Conservation (phyloP, 129 eudicot genomes). For the Helianthus tuberosus region DNA sequence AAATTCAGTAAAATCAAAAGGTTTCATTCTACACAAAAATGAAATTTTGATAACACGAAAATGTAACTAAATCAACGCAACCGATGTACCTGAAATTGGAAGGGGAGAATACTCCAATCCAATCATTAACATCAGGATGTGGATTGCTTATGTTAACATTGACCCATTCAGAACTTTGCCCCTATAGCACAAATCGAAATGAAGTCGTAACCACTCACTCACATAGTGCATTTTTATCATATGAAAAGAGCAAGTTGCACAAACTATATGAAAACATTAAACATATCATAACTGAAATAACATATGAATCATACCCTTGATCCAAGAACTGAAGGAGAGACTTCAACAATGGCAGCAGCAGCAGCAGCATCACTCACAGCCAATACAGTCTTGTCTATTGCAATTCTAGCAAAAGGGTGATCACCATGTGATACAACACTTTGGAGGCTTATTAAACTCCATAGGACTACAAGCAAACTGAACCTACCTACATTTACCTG, state of each 20-base stretch:
- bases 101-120: conserved; percentile 97
- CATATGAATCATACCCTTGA: conserved; percentile 33
- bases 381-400: conserved; percentile 52
- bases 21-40: not conserved
- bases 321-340: conserved; percentile 81
- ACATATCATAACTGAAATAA: not conserved
- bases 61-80: not conserved
- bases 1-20: conserved; percentile 20
- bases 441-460: conserved; percentile 43
- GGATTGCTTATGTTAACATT: conserved; percentile 54
- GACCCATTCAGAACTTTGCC: conserved; percentile 66
- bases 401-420: conserved; percentile 74
- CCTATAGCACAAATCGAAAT: conserved; percentile 41
- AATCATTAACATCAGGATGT: conserved; percentile 65
- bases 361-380: conserved; percentile 55
- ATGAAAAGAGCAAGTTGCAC: too few relatives aligned
- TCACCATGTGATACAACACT: conserved; percentile 62
- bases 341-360: conserved; percentile 41
- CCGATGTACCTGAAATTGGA: conserved; percentile 69
- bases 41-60: not conserved
- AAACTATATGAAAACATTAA: not conserved
- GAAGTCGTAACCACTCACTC: not conserved
- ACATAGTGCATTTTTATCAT: too few relatives aligned
- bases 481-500: conserved; percentile 4
- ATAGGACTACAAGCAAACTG: conserved; percentile 39